Evolutionary conservation across 2,329 filamentous ascomycete genomes (phyloP), one percentile per base, ranked within the genome.

Genomic region (Colletotrichum lupini): DNA sequence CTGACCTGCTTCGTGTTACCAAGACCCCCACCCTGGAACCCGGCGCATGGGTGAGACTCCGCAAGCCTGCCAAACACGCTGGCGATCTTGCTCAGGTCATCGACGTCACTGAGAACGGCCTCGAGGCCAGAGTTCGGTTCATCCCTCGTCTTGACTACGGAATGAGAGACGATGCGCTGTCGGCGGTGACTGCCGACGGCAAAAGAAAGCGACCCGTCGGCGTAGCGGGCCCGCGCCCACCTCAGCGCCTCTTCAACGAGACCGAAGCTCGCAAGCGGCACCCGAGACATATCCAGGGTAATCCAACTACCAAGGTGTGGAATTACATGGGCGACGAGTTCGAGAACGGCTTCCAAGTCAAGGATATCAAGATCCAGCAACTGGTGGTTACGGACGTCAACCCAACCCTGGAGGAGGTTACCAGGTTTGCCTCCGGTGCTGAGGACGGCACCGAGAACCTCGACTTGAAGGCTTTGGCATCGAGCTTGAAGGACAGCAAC

Each of bases 71-170:
- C 57, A 93, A 95, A 80, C 97, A 99, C 83, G 90, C 91, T 53
- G 94, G 94, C 24, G 97, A 99, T 87, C 86, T 99, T 77, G 97
- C 95, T 5, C 95, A 98, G 82, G 93, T 99, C 49, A 88, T 97
- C 42, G 95, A 97, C 78, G 94, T 98, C 11, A 97, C 97, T 66
- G 93, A 95, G 75, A 98, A 98, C 77, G 97, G 96, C 6, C 88
- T 98, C 2, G 95, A 97, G 78, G 94, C 97, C 32, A 92, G 92
- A 4, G 93, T 99, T 49, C 91, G 94, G 72, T 92, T 97, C 76
- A 95, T 99, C 66, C 97, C 97, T 55, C 91, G 97, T 75, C 87
- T 99, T 12, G 95, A 98, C 81, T 99, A 99, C 77, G 95, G 95
- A 30, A 84, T 95, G 76, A 93, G 95, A 71, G 95, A 98, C 74